Conservation (phyloP, 2,329 filamentous ascomycete genomes). For the Ustilaginoidea virens region DNA sequence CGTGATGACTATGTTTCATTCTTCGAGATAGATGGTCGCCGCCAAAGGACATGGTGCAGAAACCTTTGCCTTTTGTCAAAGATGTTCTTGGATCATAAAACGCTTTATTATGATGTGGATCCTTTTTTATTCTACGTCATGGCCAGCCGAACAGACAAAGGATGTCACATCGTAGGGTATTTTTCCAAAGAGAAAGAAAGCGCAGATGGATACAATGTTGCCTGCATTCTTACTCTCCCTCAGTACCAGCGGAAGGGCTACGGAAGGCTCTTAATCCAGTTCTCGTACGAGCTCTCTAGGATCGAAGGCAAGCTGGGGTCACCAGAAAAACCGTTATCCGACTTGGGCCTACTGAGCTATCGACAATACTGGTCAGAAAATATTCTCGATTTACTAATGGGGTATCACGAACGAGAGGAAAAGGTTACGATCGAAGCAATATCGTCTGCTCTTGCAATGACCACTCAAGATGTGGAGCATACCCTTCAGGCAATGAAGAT, state of each 20-base stretch:
- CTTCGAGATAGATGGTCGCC: conserved; percentile 89
- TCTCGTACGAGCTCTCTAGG: conserved; percentile 92
- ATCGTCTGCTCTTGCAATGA: conserved; percentile 73
- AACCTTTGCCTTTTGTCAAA: conserved; percentile 91
- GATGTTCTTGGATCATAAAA: conserved; percentile 95
- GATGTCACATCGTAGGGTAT: conserved; percentile 95
- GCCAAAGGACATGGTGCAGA: conserved; percentile 91
- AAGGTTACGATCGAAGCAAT: conserved; percentile 77
- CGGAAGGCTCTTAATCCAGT: conserved; percentile 84
- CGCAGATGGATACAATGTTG: conserved; percentile 92
- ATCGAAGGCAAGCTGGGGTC: conserved; percentile 91
- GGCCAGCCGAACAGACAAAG: conserved; percentile 75
- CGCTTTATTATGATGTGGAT: conserved; percentile 98
- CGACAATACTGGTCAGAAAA: conserved; percentile 97
- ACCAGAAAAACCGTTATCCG: conserved; percentile 89
- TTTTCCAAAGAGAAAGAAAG: conserved; percentile 98
- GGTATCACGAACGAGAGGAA: conserved; percentile 49
- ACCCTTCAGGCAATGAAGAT: conserved; percentile 89
- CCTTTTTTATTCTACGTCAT: conserved; percentile 98
- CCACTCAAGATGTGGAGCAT: conserved; percentile 90
- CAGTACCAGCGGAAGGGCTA: conserved; percentile 95
- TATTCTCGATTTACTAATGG: conserved; percentile 73
- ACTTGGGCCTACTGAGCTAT: conserved; percentile 85
- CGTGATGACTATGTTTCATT: conserved; percentile 88
- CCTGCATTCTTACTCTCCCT: conserved; percentile 90